Evolutionary conservation across 2,329 filamentous ascomycete species (phyloP).

Genomic region (Pseudocercospora macadamiae): DNA sequence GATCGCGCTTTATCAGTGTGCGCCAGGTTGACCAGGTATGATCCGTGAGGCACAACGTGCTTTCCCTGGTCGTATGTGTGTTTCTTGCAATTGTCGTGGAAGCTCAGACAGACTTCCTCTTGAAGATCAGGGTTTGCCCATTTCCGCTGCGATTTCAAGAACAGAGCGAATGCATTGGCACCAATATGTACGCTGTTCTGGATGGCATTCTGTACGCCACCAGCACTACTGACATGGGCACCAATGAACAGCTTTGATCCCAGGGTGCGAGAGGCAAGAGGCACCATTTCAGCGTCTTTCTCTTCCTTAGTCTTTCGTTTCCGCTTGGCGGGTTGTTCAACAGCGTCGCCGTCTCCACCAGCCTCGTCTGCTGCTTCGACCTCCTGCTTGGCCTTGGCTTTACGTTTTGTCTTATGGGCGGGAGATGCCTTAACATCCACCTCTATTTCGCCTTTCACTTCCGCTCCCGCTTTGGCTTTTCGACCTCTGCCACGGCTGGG

Average conservation of each 20-base stretch:
- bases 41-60: conserved; percentile 87
- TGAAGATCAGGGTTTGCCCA: conserved; percentile 83
- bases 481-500: conserved; percentile 3
- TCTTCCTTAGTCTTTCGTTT: conserved; percentile 62
- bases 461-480: conserved; percentile 8
- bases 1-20: conserved; percentile 80
- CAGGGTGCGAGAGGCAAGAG: conserved; percentile 70
- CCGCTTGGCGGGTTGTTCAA: conserved; percentile 32
- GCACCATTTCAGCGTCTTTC: conserved; percentile 60
- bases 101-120: conserved; percentile 67
- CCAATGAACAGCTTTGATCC: conserved; percentile 83
- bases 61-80: conserved; percentile 72
- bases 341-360: conserved; percentile 15
- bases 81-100: conserved; percentile 67
- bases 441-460: conserved; percentile 15
- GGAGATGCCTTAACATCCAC: conserved; percentile 9
- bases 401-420: conserved; percentile 18
- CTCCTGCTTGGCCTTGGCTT: conserved; percentile 22
- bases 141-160: conserved; percentile 94
- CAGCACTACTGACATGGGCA: conserved; percentile 87
- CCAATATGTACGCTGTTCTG: conserved; percentile 52
- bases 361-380: conserved; percentile 18
- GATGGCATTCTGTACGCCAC: conserved; percentile 88
- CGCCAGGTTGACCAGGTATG: conserved; percentile 94
- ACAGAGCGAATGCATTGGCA: conserved; percentile 90